Percentiles rank a stretch among this genome's conserved stretches.
Evolutionary conservation across 106 monocot species (phyloP).

Genomic region (Dendrobium catenatum): DNA sequence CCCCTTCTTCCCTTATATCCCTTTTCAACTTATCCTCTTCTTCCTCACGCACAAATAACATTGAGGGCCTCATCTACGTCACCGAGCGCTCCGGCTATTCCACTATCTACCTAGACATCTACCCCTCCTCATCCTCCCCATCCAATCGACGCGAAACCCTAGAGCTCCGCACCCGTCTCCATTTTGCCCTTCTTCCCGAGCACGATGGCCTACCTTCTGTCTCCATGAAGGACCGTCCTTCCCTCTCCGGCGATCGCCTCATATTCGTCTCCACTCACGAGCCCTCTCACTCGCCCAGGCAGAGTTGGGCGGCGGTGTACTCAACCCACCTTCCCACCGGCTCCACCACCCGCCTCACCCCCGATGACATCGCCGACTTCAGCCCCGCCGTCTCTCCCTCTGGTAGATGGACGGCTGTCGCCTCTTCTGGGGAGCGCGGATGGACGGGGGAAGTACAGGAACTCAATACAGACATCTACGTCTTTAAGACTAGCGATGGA

Average conservation of each 20-base stretch:
- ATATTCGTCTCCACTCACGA: constrained; percentile 79
- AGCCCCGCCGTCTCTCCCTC: constrained; percentile 90
- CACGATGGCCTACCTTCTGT: background rate
- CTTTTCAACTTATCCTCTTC: constrained; percentile 1
- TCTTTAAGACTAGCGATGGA: constrained; percentile 68
- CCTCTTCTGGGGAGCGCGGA: constrained; percentile 35
- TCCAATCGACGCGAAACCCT: constrained; percentile 5
- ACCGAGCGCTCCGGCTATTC: constrained; percentile 59
- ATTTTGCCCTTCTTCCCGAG: constrained; percentile 9
- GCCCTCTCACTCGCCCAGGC: constrained; percentile 26
- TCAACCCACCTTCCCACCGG: constrained; percentile 56
- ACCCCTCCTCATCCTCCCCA: background rate
- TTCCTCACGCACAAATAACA: background rate
- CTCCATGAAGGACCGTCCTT: constrained; percentile 71
- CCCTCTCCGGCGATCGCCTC: constrained; percentile 44
- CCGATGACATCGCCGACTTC: constrained; percentile 50
- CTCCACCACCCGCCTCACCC: constrained; percentile 54
- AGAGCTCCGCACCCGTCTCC: constrained; percentile 14
- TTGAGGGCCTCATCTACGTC: constrained; percentile 43
- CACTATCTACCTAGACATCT: constrained; percentile 48
- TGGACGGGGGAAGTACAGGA: constrained; percentile 73
- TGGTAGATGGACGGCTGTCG: constrained; percentile 78
- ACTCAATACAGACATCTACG: constrained; percentile 46
- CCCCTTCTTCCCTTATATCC: constrained; percentile 24
- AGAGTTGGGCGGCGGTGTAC: constrained; percentile 87